A percentile compares a stretch with the other conserved stretches of the same genome.
Conservation (phyloP, 352 stramenopile species). For the Plasmopara muralis region DNA sequence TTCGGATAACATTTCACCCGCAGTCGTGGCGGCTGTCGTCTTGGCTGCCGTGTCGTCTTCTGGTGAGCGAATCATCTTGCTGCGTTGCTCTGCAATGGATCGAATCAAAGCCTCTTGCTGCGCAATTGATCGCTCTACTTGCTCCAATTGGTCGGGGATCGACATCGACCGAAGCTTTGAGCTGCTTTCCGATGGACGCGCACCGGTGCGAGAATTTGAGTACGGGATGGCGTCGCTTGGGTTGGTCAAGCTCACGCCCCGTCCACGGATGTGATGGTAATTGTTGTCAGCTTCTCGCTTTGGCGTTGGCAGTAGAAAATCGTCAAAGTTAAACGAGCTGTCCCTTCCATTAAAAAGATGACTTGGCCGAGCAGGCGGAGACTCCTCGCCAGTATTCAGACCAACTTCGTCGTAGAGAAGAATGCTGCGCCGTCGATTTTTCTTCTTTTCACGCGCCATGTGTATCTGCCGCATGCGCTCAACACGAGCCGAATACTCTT, state of each 20-base stretch:
- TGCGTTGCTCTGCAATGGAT: conserved; percentile 48
- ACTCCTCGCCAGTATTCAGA: conserved; percentile 25
- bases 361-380: conserved; percentile 18
- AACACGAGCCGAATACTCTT: conserved; percentile 43
- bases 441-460: conserved; percentile 59
- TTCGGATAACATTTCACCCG: conserved; percentile 25
- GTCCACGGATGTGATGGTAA: conserved; percentile 7
- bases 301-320: conserved; percentile 30
- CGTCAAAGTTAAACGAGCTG: conserved; percentile 43
- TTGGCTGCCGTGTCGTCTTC: conserved; percentile 22
- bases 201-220: conserved; percentile 13
- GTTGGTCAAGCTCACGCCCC: conserved; percentile 22
- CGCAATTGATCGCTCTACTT: conserved; percentile 55
- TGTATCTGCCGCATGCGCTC: conserved; percentile 57
- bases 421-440: conserved; percentile 36
- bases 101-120: conserved; percentile 56
- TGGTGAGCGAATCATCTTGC: conserved; percentile 30
- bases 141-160: conserved; percentile 43
- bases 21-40: conserved; percentile 26
- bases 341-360: conserved; percentile 23
- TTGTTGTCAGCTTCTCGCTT: conserved; percentile 16
- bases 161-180: conserved; percentile 37
- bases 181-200: conserved; percentile 21
- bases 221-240: conserved; percentile 24
- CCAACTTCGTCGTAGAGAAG: conserved; percentile 41